These are phyloP conservation scores for Cystofilobasidium macerans DNA, from an alignment of 768 basidiomycete species.

Conservation along the genomic window DNA sequence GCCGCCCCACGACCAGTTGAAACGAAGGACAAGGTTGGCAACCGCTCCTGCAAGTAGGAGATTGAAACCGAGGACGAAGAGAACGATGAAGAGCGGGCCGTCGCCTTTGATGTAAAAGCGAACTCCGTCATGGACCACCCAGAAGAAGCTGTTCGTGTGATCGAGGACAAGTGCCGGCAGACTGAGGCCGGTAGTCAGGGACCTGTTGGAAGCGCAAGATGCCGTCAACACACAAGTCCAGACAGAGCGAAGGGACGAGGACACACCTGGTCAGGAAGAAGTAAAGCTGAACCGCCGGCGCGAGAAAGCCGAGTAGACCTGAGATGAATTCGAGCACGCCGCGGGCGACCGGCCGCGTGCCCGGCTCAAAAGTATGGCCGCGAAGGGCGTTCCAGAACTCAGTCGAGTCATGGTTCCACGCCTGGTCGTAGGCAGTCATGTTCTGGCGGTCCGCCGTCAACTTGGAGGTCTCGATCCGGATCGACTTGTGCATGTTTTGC, in stretches of 20 bases:
- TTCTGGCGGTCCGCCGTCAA: neutral
- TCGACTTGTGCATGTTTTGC: no score
- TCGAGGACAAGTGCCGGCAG: neutral
- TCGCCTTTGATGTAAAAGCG: no score
- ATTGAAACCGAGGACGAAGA: no score
- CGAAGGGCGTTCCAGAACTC: neutral
- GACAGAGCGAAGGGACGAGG: no score
- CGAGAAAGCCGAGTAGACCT: no score
- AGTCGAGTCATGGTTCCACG: neutral
- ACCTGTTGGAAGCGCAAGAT: neutral
- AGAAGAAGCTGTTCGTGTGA: no score
- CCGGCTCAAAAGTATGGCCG: neutral
- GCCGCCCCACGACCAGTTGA: neutral
- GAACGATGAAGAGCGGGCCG: no score
- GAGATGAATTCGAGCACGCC: neutral
- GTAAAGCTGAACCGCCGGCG: neutral
- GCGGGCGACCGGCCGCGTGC: neutral
- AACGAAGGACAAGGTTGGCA: neutral
- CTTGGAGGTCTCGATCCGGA: no score
- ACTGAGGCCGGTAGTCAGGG: neutral
- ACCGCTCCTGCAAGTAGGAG: neutral
- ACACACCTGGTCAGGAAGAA: neutral
- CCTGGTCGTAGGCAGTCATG: neutral
- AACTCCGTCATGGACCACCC: no score
- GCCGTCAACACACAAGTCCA: neutral